Conservation (phyloP, 2,329 filamentous ascomycete species). For the Cladophialophora exuberans region DNA sequence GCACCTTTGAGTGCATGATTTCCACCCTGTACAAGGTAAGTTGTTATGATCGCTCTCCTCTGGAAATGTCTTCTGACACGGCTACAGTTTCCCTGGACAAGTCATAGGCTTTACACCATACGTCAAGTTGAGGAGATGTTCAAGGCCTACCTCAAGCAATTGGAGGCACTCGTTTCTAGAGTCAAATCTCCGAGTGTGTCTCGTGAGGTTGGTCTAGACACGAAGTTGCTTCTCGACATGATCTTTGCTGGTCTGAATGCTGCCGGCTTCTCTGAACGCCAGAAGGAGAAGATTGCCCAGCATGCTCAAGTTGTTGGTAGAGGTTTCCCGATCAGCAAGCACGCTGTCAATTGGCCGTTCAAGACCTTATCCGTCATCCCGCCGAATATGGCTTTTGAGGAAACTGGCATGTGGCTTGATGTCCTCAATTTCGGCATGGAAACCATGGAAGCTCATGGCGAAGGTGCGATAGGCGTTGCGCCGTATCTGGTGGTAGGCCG, state of each 20-base stretch:
- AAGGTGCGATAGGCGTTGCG: conserved; percentile 13
- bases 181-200: conserved; percentile 38
- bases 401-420: conserved; percentile 31
- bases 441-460: conserved; percentile 17
- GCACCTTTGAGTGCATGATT: conserved; percentile 57
- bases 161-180: conserved; percentile 70
- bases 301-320: conserved; percentile 11
- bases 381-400: conserved; percentile 20
- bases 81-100: conserved; percentile 55
- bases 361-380: conserved; percentile 25
- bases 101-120: conserved; percentile 49
- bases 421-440: conserved; percentile 25
- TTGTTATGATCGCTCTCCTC: background rate
- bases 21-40: conserved; percentile 55
- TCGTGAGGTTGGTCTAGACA: conserved; percentile 43
- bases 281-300: conserved; percentile 32
- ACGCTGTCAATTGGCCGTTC: conserved; percentile 31
- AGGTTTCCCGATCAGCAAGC: conserved; percentile 19
- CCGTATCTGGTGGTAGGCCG: conserved; percentile 18
- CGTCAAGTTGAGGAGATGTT: conserved; percentile 52
- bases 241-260: conserved; percentile 46
- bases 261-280: conserved; percentile 49
- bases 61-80: conserved; percentile 14
- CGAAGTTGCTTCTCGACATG: conserved; percentile 44
- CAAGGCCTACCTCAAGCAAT: conserved; percentile 54